Conservation (phyloP, 2,329 filamentous ascomycete species). For the Davidsoniella neocaledoniae region DNA sequence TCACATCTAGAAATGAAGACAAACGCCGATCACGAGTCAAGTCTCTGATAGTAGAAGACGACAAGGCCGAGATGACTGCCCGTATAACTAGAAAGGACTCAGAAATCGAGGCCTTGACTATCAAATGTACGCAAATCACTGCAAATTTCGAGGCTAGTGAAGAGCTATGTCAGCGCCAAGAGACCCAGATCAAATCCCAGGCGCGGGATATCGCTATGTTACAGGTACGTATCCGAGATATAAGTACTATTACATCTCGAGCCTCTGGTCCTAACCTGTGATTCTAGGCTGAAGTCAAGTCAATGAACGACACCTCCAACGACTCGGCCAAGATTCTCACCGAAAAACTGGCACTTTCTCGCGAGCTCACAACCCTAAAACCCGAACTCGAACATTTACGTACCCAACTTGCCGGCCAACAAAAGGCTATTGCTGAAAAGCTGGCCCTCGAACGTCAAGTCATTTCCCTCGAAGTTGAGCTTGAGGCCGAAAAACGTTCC, state of each 20-base stretch:
- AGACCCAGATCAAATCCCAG: constrained; percentile 31
- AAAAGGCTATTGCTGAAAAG: constrained; percentile 61
- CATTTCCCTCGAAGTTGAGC: constrained; percentile 58
- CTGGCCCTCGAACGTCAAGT: constrained; percentile 63
- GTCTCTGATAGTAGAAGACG: constrained; percentile 54
- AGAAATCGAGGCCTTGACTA: constrained; percentile 32
- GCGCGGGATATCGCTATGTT: constrained; percentile 30
- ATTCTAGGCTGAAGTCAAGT: constrained; percentile 49
- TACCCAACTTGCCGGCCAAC: constrained; percentile 40
- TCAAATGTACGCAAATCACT: constrained; percentile 24
- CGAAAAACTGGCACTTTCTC: constrained; percentile 36
- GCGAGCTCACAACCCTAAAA: constrained; percentile 35
- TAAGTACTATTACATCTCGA: neutral
- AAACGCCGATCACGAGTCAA: constrained; percentile 52
- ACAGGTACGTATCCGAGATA: constrained; percentile 22
- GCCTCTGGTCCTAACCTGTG: neutral
- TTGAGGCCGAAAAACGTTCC: constrained; percentile 54
- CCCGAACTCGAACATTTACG: constrained; percentile 40
- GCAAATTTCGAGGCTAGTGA: constrained; percentile 28
- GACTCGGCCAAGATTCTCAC: constrained; percentile 54
- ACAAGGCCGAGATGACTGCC: constrained; percentile 51
- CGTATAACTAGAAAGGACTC: constrained; percentile 43
- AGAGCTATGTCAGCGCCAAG: constrained; percentile 27
- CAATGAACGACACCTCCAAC: constrained; percentile 47
- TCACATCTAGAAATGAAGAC: constrained; percentile 59